Evolutionary conservation across 805 yeast genomes (phyloP).

Genomic region (Teunomyces cretensis): DNA sequence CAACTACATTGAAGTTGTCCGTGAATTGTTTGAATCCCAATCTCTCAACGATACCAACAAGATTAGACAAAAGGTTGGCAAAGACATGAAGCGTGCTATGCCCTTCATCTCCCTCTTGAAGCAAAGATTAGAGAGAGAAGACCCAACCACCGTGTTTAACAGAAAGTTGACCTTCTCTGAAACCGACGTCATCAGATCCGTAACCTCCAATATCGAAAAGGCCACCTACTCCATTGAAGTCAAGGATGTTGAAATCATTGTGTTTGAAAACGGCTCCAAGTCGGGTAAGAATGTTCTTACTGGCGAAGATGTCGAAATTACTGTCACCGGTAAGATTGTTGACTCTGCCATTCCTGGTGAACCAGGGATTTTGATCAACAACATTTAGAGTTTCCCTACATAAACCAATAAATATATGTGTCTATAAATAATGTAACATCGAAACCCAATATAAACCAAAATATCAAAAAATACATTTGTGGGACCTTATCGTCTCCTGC

Average conservation of each 20-base stretch:
- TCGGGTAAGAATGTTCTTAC: conserved; percentile 65
- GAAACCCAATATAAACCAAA: background rate
- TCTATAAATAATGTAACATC: background rate
- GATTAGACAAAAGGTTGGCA: conserved; percentile 66
- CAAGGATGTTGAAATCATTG: conserved; percentile 56
- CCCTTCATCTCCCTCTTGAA: conserved; percentile 89
- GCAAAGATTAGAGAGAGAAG: conserved; percentile 69
- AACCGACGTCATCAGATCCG: conserved; percentile 58
- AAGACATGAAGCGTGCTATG: conserved; percentile 97
- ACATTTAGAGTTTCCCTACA: conserved; percentile 38
- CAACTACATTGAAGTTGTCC: conserved; percentile 62
- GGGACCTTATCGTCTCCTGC: background rate
- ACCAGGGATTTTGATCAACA: conserved; percentile 81
- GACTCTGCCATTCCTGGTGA: conserved; percentile 90
- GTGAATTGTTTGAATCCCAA: conserved; percentile 67
- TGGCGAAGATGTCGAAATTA: conserved; percentile 67
- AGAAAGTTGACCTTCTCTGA: conserved; percentile 86
- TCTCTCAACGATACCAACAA: conserved; percentile 63
- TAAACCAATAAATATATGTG: background rate
- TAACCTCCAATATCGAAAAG: conserved; percentile 55
- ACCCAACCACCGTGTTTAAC: conserved; percentile 80
- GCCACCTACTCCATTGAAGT: conserved; percentile 60
- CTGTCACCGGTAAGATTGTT: conserved; percentile 63
- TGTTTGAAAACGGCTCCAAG: conserved; percentile 61
- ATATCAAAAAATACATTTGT: background rate